phyloP scores from a whole-genome alignment of 768 basidiomycete species.

The Multifurca ochricompacta region DNA sequence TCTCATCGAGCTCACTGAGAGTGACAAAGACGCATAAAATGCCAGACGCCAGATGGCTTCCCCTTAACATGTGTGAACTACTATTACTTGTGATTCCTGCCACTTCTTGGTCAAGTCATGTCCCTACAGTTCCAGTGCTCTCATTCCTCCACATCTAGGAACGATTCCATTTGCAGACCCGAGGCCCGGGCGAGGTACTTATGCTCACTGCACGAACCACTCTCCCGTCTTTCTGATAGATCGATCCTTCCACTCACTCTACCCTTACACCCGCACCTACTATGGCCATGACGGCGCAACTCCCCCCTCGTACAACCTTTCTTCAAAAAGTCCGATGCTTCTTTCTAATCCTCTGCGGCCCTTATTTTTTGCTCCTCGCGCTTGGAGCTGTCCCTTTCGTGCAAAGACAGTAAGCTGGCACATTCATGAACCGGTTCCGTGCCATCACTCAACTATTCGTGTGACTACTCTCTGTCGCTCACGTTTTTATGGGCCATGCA shows the following conservation, averaged over 20 bases:
- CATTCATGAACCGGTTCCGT: conserved; percentile 24
- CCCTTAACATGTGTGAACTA: conserved; percentile 53
- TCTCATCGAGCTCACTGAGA: conserved; percentile 30
- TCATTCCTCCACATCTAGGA: background rate
- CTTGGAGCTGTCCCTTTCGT: conserved; percentile 53
- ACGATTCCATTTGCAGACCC: too few relatives aligned
- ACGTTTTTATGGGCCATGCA: too few relatives aligned
- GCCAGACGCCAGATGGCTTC: conserved; percentile 74
- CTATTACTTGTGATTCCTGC: background rate
- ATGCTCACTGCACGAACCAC: background rate
- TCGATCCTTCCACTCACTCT: background rate
- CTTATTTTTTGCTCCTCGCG: conserved; percentile 44
- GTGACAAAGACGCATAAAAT: conserved; percentile 51
- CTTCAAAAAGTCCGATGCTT: conserved; percentile 27
- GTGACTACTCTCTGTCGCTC: too few relatives aligned
- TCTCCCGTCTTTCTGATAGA: background rate
- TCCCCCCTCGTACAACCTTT: background rate
- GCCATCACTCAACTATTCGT: conserved; percentile 20
- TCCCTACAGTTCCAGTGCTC: conserved; percentile 57
- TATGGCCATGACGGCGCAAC: background rate
- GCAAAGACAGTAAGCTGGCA: conserved; percentile 53
- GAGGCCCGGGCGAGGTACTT: background rate
- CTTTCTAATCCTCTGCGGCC: conserved; percentile 35
- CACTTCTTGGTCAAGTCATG: too few relatives aligned
- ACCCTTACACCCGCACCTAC: too few relatives aligned